Conservation (phyloP, 345 rosid genomes). For the Pugionium cornutum region DNA sequence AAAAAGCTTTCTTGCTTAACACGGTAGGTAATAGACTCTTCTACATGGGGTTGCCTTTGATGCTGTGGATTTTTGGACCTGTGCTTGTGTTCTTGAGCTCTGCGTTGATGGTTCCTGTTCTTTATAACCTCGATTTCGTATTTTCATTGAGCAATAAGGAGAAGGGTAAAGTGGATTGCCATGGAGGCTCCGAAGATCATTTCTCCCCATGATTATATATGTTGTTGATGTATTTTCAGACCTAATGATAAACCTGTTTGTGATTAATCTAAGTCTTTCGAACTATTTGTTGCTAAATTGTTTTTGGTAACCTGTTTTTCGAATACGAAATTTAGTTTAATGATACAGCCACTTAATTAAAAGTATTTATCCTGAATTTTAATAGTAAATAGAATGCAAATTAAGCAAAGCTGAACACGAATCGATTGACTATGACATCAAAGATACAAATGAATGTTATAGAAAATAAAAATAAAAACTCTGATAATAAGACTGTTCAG, state of each 20-base stretch:
- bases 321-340: background rate
- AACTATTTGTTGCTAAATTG: conserved; percentile 18
- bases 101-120: conserved; percentile 58
- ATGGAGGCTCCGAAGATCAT: conserved; percentile 29
- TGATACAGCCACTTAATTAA: no score
- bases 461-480: no score
- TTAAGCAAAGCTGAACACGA: no score
- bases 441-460: no score
- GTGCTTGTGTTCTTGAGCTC: conserved; percentile 72
- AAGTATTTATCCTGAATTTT: no score
- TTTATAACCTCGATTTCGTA: conserved; percentile 75
- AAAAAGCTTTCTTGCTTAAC: conserved; percentile 72
- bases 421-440: no score
- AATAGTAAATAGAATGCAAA: no score
- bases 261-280: background rate
- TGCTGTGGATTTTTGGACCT: conserved; percentile 92
- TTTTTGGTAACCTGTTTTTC: conserved; percentile 6
- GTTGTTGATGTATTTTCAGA: no score
- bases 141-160: conserved; percentile 32
- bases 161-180: conserved; percentile 38
- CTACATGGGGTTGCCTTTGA: conserved; percentile 69
- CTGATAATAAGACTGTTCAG: no score
- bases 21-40: conserved; percentile 81
- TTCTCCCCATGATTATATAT: conserved; percentile 25
- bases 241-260: conserved; percentile 20